Evolutionary conservation across 1,284 basidiomycete genomes (phyloP).

Genomic region (Sporisorium scitamineum): DNA sequence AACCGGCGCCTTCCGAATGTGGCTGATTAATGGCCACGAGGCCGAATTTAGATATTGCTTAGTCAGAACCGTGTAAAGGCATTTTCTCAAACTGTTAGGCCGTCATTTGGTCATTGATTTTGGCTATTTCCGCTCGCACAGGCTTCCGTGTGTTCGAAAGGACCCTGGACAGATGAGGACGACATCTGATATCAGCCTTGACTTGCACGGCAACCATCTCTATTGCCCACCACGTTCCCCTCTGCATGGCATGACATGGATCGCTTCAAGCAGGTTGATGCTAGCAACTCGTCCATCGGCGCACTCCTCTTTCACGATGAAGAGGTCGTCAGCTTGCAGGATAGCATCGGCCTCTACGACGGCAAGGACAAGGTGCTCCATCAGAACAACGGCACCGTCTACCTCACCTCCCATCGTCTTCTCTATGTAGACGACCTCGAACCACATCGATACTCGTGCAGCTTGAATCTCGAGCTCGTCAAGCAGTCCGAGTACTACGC

Average conservation of each 20-base stretch:
- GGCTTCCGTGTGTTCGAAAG: too few species aligned
- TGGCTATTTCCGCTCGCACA: too few species aligned
- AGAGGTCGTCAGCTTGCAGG: conserved; percentile 59
- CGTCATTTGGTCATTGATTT: too few species aligned
- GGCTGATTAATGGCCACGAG: conserved; percentile 15
- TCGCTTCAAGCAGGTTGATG: conserved; percentile 59
- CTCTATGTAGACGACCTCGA: conserved; percentile 81
- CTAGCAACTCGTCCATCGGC: conserved; percentile 59
- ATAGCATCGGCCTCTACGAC: conserved; percentile 64
- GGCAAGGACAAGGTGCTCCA: conserved; percentile 81
- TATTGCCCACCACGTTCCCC: neutral
- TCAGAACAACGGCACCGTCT: conserved; percentile 79
- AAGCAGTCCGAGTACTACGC: conserved; percentile 88
- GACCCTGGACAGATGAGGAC: conserved; percentile 5
- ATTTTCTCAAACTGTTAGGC: conserved; percentile 7
- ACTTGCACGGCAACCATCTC: neutral
- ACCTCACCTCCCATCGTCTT: conserved; percentile 85
- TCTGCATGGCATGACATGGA: conserved; percentile 49
- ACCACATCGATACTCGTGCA: conserved; percentile 70
- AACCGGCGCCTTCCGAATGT: conserved; percentile 31
- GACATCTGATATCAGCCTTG: too few species aligned
- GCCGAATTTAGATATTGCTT: conserved; percentile 5
- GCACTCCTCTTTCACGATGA: conserved; percentile 58
- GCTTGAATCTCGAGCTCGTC: conserved; percentile 75
- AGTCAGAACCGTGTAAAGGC: neutral